Evolutionary conservation across 345 rosid genomes (phyloP).

Genomic region (Bruguiera sexangula): DNA sequence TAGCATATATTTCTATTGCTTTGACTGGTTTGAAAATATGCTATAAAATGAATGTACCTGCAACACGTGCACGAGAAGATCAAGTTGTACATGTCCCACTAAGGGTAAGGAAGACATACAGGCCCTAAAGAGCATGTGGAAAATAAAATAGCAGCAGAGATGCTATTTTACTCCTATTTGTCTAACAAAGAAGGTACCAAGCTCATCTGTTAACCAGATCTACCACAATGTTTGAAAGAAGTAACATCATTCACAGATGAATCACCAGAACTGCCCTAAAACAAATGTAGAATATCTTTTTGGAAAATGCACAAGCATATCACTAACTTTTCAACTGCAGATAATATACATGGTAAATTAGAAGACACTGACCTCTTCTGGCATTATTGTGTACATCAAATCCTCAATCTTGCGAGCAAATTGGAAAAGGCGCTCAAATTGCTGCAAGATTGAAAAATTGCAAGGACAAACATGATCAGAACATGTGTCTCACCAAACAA

Average conservation of each 20-base stretch:
- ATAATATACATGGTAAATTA: not conserved
- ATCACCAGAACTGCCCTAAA: too few relatives aligned
- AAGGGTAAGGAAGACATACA: not conserved
- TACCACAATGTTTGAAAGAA: not conserved
- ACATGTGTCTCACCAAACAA: not conserved
- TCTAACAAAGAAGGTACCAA: not conserved
- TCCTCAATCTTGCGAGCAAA: conserved; percentile 88
- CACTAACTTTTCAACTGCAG: not conserved
- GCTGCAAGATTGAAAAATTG: conserved; percentile 41
- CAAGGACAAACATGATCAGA: not conserved
- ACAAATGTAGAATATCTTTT: not conserved
- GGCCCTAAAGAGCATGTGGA: not conserved
- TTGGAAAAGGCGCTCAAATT: conserved; percentile 92
- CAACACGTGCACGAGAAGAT: not conserved
- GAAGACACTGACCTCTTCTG: conserved; percentile 77
- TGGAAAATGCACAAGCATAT: not conserved
- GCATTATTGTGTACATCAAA: conserved; percentile 85
- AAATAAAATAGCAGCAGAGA: not conserved
- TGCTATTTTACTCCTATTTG: not conserved
- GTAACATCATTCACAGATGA: not conserved
- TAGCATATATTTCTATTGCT: not conserved
- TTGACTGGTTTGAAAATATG: not conserved
- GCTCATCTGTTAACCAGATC: not conserved
- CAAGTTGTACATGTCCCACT: not conserved
- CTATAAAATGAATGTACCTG: not conserved